These are phyloP conservation scores for Beauveria medogensis DNA, from an alignment of 2,329 filamentous ascomycete genomes.

Conservation along the genomic window DNA sequence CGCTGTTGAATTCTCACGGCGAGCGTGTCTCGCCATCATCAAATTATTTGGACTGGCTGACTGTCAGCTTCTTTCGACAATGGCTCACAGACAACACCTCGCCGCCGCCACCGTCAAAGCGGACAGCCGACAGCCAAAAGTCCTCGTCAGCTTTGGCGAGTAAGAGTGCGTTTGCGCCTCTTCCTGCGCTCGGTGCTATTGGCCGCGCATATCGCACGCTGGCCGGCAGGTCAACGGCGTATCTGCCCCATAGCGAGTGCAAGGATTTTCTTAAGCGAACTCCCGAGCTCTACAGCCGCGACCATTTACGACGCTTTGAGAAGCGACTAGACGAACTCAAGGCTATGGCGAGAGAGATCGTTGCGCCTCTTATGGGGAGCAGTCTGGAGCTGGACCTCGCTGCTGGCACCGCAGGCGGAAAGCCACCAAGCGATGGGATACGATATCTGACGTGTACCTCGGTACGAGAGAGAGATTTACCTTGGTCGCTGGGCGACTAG, in stretches of 20 bases:
- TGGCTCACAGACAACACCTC: conserved; percentile 90
- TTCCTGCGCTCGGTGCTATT: conserved; percentile 55
- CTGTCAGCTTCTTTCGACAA: conserved; percentile 77
- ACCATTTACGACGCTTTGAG: conserved; percentile 81
- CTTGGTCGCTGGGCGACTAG: conserved; percentile 36
- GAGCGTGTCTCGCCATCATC: conserved; percentile 75
- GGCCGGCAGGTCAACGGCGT: conserved; percentile 50
- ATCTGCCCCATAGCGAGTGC: conserved; percentile 77
- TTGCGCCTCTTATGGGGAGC: conserved; percentile 79
- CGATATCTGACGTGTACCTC: conserved; percentile 44
- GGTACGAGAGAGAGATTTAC: conserved; percentile 41
- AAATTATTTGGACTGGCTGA: conserved; percentile 83
- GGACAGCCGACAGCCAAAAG: conserved; percentile 13
- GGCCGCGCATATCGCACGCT: conserved; percentile 73
- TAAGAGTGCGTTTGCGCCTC: conserved; percentile 29
- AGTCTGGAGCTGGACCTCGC: conserved; percentile 68
- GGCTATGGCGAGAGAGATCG: conserved; percentile 69
- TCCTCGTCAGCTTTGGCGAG: conserved; percentile 28
- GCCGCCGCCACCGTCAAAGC: conserved; percentile 41
- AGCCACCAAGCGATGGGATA: conserved; percentile 33
- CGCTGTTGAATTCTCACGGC: conserved; percentile 67
- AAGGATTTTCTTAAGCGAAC: conserved; percentile 82
- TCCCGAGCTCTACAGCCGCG: conserved; percentile 74
- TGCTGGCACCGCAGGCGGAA: conserved; percentile 29
- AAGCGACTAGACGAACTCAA: conserved; percentile 84